phyloP scores from a whole-genome alignment of 2,329 filamentous ascomycete genomes.

The Penicillium palitans region DNA sequence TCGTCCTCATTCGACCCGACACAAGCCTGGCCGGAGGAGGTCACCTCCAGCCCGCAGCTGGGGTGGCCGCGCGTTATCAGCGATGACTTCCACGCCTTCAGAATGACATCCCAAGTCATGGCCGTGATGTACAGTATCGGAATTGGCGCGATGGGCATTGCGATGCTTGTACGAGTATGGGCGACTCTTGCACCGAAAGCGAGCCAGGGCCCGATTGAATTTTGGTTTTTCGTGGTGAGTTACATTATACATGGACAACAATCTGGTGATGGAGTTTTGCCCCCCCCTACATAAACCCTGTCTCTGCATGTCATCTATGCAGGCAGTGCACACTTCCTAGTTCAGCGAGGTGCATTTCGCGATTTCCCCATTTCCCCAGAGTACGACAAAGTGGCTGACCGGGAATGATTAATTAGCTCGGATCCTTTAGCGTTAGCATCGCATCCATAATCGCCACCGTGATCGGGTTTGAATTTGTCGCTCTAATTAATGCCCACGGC shows the following conservation, averaged over 20 bases:
- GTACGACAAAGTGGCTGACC: not conserved
- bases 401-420: constrained; percentile 38
- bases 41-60: constrained; percentile 51
- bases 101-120: constrained; percentile 52
- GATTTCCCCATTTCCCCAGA: not conserved
- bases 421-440: constrained; percentile 62
- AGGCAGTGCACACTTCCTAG: not conserved
- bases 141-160: constrained; percentile 54
- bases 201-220: constrained; percentile 52
- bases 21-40: constrained; percentile 50
- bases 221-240: constrained; percentile 49
- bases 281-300: not conserved
- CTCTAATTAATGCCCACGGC: constrained; percentile 56
- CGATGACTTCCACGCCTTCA: constrained; percentile 54
- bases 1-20: constrained; percentile 60
- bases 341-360: not conserved
- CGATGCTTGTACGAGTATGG: constrained; percentile 49
- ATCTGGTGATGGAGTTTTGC: not conserved
- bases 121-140: constrained; percentile 62
- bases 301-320: not conserved
- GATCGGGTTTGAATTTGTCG: constrained; percentile 54
- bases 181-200: constrained; percentile 49
- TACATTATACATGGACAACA: not conserved
- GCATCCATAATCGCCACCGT: constrained; percentile 74
- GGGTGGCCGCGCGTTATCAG: constrained; percentile 59